Conservation (phyloP, 805 yeast species). For the Saturnispora zaruensis region DNA sequence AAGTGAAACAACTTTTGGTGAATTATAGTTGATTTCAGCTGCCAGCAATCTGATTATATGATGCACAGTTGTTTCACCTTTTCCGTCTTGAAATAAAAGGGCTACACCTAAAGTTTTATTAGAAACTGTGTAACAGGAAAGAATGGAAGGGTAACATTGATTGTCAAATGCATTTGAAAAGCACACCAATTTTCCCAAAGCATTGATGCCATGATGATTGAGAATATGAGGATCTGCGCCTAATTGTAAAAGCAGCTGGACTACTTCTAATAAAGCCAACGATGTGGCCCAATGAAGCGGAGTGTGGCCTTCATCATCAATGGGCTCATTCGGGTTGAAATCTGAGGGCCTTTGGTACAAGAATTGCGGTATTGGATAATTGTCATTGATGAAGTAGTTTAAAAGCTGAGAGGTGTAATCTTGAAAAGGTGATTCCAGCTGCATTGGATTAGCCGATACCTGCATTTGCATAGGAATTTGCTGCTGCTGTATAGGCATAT, state of each 20-base stretch:
- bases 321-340: conserved; percentile 55
- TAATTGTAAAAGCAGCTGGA: conserved; percentile 45
- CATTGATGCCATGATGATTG: conserved; percentile 55
- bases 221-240: conserved; percentile 52
- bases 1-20: conserved; percentile 3
- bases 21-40: not conserved
- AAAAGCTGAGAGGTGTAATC: conserved; percentile 35
- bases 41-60: conserved; percentile 4
- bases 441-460: not conserved
- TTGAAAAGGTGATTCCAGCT: conserved; percentile 11
- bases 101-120: conserved; percentile 1
- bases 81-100: conserved; percentile 37
- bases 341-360: conserved; percentile 51
- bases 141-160: conserved; percentile 47
- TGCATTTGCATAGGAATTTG: conserved; percentile 5
- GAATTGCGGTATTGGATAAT: conserved; percentile 30
- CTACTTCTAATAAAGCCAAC: conserved; percentile 56
- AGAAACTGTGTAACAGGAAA: conserved; percentile 29
- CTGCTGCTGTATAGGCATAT: conserved; percentile 5
- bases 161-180: conserved; percentile 67
- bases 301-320: conserved; percentile 76
- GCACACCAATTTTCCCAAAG: conserved; percentile 58
- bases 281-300: conserved; percentile 84
- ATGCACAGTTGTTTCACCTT: conserved; percentile 83
- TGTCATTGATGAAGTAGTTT: conserved; percentile 45